These are phyloP conservation scores for Bretziella fagacearum DNA, from an alignment of 2,329 filamentous ascomycete genomes.

Conservation along the genomic window DNA sequence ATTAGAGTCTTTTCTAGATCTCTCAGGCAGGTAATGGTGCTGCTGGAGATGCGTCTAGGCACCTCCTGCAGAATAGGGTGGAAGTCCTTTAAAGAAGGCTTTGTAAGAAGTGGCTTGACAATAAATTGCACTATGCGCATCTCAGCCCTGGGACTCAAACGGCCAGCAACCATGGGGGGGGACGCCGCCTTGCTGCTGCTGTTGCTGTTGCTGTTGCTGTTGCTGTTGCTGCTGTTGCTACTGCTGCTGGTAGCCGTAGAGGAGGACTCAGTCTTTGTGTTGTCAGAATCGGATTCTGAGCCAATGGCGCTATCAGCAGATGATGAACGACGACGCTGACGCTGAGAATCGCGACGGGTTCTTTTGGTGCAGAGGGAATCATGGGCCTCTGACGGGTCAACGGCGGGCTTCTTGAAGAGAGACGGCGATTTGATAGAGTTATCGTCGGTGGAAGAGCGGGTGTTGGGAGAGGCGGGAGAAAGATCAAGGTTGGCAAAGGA, in stretches of 20 bases:
- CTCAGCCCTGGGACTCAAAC: slow-evolving; percentile 11
- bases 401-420: slow-evolving; percentile 11
- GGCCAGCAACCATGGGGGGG: neutral
- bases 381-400: slow-evolving; percentile 22
- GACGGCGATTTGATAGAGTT: neutral
- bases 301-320: slow-evolving; percentile 13
- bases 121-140: slow-evolving; percentile 61
- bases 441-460: neutral
- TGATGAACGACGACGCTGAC: slow-evolving; percentile 9
- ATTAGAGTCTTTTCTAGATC: slow-evolving; percentile 90
- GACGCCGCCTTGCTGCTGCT: slow-evolving; percentile 5
- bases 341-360: slow-evolving; percentile 27
- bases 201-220: neutral
- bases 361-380: slow-evolving; percentile 19
- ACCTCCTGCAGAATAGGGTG: slow-evolving; percentile 63
- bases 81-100: slow-evolving; percentile 60
- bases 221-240: slow-evolving; percentile 1
- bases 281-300: slow-evolving; percentile 11
- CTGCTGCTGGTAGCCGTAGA: neutral
- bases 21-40: slow-evolving; percentile 76
- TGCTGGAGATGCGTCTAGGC: slow-evolving; percentile 61
- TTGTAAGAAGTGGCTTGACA: slow-evolving; percentile 58
- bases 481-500: slow-evolving; percentile 29
- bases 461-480: slow-evolving; percentile 18
- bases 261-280: neutral